Evolutionary conservation across 257 asterid species (phyloP), one percentile per base, ranked within the genome.

Genomic region (Jaltomata sinuosa): DNA sequence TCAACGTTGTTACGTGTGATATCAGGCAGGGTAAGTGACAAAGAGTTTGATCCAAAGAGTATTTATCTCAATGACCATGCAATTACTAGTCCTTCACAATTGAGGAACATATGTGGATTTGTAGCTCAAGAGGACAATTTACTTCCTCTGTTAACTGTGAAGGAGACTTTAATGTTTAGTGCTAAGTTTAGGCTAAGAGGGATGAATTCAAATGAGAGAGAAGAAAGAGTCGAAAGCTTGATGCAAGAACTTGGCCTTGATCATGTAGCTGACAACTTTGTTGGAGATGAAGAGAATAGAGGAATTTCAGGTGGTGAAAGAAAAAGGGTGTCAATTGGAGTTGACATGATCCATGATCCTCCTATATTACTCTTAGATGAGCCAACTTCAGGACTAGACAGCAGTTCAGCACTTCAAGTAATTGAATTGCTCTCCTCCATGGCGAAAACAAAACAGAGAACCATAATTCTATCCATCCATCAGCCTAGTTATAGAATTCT

Each of bases 271-370:
- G 85, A 92, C 65, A 89, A 92, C 34, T 95, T 89, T 21, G 93
- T 95, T 5, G 98, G 98, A 32, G 98, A 95, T 57, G 98, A 92
- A 27, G 98, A 92, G 47, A 90, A 94, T 27, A 88, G 98, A 21
- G 98, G 98, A 77, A 89, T 95, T 29, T 95, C 98, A 0, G 98
- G 98, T 3, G 98, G 98, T 45, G 98, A 95, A 87, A 89, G 90
- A 50, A 95, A 93, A 85, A 87, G 98, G 69, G 95, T 95, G 47
- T 91, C 98, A 4, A 92, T 95, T 61, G 98, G 96, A 22, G 97
- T 92, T 5, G 98, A 95, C 38, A 90, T 95, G 91, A 95, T 95
- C 68, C 94, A 95, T 21, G 98, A 92, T 57, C 98, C 98, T 3
- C 90, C 93, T 0, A 89, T 95, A 81, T 89, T 95, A 71, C 88